phyloP scores from a whole-genome alignment of 768 basidiomycete species.

The Tulasnella sp. region DNA sequence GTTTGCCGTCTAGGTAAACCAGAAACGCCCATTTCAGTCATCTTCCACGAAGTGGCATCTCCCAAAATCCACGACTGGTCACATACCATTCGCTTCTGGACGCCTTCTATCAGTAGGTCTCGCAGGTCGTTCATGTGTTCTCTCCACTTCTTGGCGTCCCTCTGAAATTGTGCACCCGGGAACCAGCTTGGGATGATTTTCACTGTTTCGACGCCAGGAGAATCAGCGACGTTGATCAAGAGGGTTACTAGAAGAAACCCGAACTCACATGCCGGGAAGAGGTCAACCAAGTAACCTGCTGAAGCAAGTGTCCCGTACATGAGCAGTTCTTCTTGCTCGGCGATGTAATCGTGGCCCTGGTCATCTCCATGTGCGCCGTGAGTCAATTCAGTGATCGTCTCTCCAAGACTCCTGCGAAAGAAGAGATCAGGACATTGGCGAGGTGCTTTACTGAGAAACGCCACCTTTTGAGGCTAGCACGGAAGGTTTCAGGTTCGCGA shows the following conservation, averaged over 20 bases:
- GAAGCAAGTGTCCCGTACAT: background rate
- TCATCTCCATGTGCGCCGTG: background rate
- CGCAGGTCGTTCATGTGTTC: background rate
- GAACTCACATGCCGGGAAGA: background rate
- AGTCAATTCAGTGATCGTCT: background rate
- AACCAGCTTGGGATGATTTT: constrained; percentile 20
- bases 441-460: background rate
- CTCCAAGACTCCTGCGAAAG: background rate
- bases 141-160: constrained; percentile 7
- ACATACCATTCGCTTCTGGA: background rate
- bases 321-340: background rate
- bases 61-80: background rate
- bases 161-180: constrained; percentile 10
- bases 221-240: no score
- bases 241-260: background rate
- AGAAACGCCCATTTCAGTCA: no score
- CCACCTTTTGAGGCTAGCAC: background rate
- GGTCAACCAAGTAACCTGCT: background rate
- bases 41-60: no score
- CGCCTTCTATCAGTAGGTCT: background rate
- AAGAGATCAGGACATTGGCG: background rate
- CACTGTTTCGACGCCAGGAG: background rate
- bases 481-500: background rate
- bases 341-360: background rate
- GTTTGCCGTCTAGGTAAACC: background rate